Evolutionary conservation across 805 yeast species (phyloP), one percentile per base, ranked within the genome.

Genomic region (Metschnikowia hibisci): DNA sequence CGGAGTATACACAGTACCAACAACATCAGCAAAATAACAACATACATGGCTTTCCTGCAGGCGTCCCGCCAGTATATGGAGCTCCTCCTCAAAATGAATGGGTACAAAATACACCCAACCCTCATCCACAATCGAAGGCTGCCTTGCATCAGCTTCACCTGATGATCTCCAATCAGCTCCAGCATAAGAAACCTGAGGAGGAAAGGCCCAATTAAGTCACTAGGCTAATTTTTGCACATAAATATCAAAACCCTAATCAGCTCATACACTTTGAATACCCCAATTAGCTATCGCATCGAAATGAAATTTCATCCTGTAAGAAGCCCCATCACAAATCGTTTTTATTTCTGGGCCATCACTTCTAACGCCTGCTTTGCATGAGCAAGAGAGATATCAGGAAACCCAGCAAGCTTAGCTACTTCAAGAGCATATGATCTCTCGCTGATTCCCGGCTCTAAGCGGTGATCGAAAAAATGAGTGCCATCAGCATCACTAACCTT

Each of bases 321-420:
- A 8, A 11, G 11, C 11, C 28, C 28, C 11, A 11, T 25, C 11
- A 25, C 11, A 34, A 27, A 13, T 18, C 4, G 32, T 16, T n/a
- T 16, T 8, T 3, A 8, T 11, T 25, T 25, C 12, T 9, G 16
- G 5, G 8, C 5, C 11, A 38, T 30, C 28, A 16, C 14, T 25
- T 30, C 36, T 12, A 47, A 61, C 13, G 69, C 68, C 13, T 58
- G 49, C 26, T 55, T 51, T 1, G 95, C 95, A 30, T 71, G 63
- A 1, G 62, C 47, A 13, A 87, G 53, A 1, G 88, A 87, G 3
- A 61, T 58, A 6, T 50, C 49, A 0, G 96, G 96, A 50, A 87
- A 83, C 0, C 95, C 95, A 0, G 96, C 95, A 55, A 81, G 63
- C 53, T 75, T 71, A 0, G 96, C 96, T 9, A 87, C 84, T 42